These are phyloP conservation scores for Astraeus odoratus DNA, from an alignment of 768 basidiomycete species.

Conservation along the genomic window DNA sequence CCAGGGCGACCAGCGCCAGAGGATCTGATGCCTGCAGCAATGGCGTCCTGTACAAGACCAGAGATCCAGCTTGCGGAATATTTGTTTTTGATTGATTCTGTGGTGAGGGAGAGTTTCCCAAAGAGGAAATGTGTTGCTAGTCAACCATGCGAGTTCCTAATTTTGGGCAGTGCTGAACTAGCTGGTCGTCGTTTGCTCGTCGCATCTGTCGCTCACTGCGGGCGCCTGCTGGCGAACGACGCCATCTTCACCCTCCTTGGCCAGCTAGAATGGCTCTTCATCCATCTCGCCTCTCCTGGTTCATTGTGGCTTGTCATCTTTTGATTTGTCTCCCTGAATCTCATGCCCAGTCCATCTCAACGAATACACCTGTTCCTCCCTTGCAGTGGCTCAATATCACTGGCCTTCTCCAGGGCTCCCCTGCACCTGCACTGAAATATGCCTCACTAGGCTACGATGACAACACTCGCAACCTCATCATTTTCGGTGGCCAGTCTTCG, in stretches of 20 bases:
- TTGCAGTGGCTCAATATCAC: constrained; percentile 66
- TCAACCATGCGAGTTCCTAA: neutral
- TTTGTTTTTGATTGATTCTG: too few relatives aligned
- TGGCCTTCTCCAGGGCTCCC: constrained; percentile 43
- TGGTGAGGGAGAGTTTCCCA: constrained; percentile 1
- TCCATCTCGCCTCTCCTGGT: constrained; percentile 10
- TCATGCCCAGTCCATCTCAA: constrained; percentile 45
- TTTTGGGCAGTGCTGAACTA: neutral
- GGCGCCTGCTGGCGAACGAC: constrained; percentile 19
- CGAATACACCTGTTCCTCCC: constrained; percentile 38
- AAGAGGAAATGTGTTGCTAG: too few relatives aligned
- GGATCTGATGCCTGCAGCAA: too few relatives aligned
- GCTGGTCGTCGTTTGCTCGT: constrained; percentile 5
- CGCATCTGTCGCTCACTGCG: constrained; percentile 18
- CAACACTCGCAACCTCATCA: constrained; percentile 48
- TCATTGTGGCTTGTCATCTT: constrained; percentile 11
- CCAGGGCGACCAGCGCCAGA: too few relatives aligned
- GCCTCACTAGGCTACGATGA: constrained; percentile 57
- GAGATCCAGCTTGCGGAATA: too few relatives aligned
- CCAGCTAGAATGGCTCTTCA: constrained; percentile 9
- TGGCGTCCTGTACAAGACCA: too few relatives aligned
- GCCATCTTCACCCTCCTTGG: constrained; percentile 20
- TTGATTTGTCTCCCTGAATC: constrained; percentile 11
- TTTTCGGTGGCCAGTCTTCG: constrained; percentile 72
- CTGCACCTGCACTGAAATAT: constrained; percentile 58